Conservation (phyloP, 2,329 filamentous ascomycete genomes). For the Cytospora piceae region DNA sequence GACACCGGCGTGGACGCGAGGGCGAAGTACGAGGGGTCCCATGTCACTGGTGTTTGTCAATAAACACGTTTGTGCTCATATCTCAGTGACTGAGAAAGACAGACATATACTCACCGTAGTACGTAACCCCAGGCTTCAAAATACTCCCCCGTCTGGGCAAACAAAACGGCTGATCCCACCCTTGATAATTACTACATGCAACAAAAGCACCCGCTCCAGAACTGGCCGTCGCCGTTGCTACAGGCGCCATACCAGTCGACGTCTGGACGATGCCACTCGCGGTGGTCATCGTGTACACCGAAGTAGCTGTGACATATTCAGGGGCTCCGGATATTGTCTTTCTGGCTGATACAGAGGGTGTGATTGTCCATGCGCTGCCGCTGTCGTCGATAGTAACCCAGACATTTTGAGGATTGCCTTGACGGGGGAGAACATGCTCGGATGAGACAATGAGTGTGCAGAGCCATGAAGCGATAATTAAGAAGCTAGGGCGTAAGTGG, state of each 20-base stretch:
- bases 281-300: constrained; percentile 37
- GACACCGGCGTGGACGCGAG: constrained; percentile 31
- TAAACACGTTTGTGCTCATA: background rate
- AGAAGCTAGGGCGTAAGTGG: background rate
- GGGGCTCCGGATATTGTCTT: constrained; percentile 40
- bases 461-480: constrained; percentile 46
- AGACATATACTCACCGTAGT: constrained; percentile 38
- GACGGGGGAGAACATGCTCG: background rate
- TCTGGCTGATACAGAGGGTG: constrained; percentile 35
- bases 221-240: constrained; percentile 37
- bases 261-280: constrained; percentile 35
- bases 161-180: constrained; percentile 40
- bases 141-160: constrained; percentile 37
- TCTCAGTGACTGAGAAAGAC: background rate
- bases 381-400: constrained; percentile 41
- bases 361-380: constrained; percentile 38
- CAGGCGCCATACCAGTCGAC: constrained; percentile 39
- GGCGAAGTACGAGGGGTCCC: constrained; percentile 38
- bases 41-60: constrained; percentile 38
- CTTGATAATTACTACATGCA: constrained; percentile 37
- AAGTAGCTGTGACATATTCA: constrained; percentile 35
- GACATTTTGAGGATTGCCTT: constrained; percentile 43
- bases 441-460: background rate
- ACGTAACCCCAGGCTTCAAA: constrained; percentile 38
- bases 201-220: constrained; percentile 37